A percentile compares a stretch with the other conserved stretches of the same genome.
Evolutionary conservation across 2,329 filamentous ascomycete genomes (phyloP).

Genomic region (Hypoxylon sp.): DNA sequence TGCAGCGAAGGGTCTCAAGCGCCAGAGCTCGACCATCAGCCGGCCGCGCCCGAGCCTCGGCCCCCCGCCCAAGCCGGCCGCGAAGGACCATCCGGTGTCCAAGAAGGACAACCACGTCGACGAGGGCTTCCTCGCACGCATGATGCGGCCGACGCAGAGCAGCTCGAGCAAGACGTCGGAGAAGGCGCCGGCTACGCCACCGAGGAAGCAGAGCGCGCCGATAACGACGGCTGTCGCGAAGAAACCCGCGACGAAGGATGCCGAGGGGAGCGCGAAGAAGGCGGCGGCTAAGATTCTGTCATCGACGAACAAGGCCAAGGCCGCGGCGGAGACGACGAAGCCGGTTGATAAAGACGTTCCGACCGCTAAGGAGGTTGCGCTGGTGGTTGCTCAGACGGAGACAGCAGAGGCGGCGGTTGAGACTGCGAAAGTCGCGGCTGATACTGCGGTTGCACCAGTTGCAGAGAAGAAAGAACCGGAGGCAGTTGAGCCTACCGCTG

Average conservation of each 20-base stretch:
- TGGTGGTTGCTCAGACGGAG: conserved; percentile 40
- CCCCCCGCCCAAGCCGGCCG: conserved; percentile 68
- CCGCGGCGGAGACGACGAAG: conserved; percentile 39
- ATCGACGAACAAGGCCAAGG: conserved; percentile 42
- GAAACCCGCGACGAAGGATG: conserved; percentile 40
- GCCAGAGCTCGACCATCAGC: conserved; percentile 59
- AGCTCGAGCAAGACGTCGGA: conserved; percentile 76
- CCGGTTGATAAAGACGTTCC: conserved; percentile 35
- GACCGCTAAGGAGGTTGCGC: conserved; percentile 45
- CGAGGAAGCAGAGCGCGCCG: conserved; percentile 53
- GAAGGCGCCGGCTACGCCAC: conserved; percentile 66
- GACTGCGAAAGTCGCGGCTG: conserved; percentile 37
- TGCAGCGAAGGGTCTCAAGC: conserved; percentile 54
- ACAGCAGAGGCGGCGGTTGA: conserved; percentile 40
- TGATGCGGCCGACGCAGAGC: conserved; percentile 81
- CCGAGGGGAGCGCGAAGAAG: conserved; percentile 45
- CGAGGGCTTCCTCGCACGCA: conserved; percentile 80
- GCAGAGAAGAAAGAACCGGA: conserved; percentile 39
- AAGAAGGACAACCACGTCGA: conserved; percentile 69
- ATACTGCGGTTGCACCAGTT: conserved; percentile 33
- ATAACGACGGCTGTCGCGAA: conserved; percentile 27
- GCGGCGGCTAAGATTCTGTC: conserved; percentile 43
- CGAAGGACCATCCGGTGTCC: conserved; percentile 60
- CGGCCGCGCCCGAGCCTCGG: conserved; percentile 66
- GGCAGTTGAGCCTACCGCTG: conserved; percentile 10